phyloP scores from a whole-genome alignment of 1,284 basidiomycete species.

The Ganoderma meredithae region DNA sequence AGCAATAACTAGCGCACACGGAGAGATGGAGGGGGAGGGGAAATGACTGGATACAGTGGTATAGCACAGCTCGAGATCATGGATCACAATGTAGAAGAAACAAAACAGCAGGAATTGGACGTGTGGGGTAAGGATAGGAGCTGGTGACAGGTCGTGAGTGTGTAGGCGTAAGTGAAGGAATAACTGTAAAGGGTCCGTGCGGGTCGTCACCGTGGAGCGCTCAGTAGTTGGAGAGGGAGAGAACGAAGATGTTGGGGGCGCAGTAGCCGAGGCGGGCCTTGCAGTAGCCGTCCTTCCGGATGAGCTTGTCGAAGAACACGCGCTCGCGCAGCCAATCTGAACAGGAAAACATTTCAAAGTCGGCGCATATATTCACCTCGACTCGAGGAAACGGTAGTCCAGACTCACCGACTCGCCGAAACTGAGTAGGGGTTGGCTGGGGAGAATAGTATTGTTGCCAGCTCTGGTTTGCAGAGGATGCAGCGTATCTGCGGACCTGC shows the following conservation, averaged over 20 bases:
- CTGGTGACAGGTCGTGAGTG: not conserved
- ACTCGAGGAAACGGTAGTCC: not conserved
- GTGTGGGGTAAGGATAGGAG: not conserved
- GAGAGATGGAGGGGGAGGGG: slow-evolving; percentile 4
- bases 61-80: slow-evolving; percentile 20
- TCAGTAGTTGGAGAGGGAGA: slow-evolving; percentile 46
- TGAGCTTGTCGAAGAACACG: slow-evolving; percentile 72
- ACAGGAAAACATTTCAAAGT: not conserved
- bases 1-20: not conserved
- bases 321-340: slow-evolving; percentile 80
- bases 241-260: slow-evolving; percentile 79
- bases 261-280: slow-evolving; percentile 69
- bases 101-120: slow-evolving; percentile 9
- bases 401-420: slow-evolving; percentile 64
- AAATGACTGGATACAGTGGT: slow-evolving; percentile 12
- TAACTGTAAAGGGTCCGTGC: slow-evolving; percentile 16
- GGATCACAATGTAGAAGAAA: slow-evolving; percentile 15
- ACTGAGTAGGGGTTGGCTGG: slow-evolving; percentile 51
- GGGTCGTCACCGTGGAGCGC: not conserved
- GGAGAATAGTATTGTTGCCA: slow-evolving; percentile 54
- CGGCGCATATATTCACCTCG: not conserved
- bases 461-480: slow-evolving; percentile 46
- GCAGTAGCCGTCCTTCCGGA: slow-evolving; percentile 65
- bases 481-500: slow-evolving; percentile 65
- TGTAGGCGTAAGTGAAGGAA: slow-evolving; percentile 16